Percentiles rank a stretch among this genome's conserved stretches.
These are phyloP conservation scores for Xylaria multiplex DNA, from an alignment of 2,329 filamentous ascomycete species.

Conservation along the genomic window DNA sequence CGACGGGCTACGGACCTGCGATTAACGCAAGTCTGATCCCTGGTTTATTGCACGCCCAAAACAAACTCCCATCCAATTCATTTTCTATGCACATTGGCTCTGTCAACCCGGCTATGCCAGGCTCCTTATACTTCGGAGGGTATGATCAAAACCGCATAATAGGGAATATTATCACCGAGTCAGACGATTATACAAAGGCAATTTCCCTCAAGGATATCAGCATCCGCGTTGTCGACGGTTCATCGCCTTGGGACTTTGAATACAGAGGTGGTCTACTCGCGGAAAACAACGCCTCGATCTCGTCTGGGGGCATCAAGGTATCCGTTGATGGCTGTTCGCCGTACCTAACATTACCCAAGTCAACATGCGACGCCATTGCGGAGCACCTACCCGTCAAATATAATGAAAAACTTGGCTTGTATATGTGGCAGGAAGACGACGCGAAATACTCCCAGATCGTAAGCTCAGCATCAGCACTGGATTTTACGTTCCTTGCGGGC, in stretches of 20 bases:
- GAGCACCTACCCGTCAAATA: slow-evolving; percentile 52
- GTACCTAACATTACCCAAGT: slow-evolving; percentile 54
- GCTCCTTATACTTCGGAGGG: slow-evolving; percentile 54
- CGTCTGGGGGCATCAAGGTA: slow-evolving; percentile 45
- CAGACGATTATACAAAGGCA: slow-evolving; percentile 40
- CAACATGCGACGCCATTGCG: slow-evolving; percentile 55
- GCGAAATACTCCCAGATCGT: slow-evolving; percentile 52
- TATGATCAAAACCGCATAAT: slow-evolving; percentile 55
- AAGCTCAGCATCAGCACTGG: slow-evolving; percentile 53
- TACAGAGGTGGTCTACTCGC: slow-evolving; percentile 47
- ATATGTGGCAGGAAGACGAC: slow-evolving; percentile 53
- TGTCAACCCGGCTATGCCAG: slow-evolving; percentile 46
- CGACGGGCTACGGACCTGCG: slow-evolving; percentile 25
- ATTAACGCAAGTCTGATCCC: slow-evolving; percentile 49
- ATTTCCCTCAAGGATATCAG: slow-evolving; percentile 53
- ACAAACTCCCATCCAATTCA: slow-evolving; percentile 52
- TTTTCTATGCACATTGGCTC: slow-evolving; percentile 57
- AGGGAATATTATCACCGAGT: slow-evolving; percentile 47
- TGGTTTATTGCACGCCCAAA: slow-evolving; percentile 42
- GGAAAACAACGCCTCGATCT: slow-evolving; percentile 45
- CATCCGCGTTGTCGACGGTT: slow-evolving; percentile 54
- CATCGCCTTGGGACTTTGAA: slow-evolving; percentile 52
- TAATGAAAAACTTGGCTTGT: slow-evolving; percentile 51
- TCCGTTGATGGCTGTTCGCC: slow-evolving; percentile 52
- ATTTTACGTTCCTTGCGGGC: slow-evolving; percentile 53